These are phyloP conservation scores for Russula emetica DNA, from an alignment of 768 basidiomycete genomes.

Conservation along the genomic window DNA sequence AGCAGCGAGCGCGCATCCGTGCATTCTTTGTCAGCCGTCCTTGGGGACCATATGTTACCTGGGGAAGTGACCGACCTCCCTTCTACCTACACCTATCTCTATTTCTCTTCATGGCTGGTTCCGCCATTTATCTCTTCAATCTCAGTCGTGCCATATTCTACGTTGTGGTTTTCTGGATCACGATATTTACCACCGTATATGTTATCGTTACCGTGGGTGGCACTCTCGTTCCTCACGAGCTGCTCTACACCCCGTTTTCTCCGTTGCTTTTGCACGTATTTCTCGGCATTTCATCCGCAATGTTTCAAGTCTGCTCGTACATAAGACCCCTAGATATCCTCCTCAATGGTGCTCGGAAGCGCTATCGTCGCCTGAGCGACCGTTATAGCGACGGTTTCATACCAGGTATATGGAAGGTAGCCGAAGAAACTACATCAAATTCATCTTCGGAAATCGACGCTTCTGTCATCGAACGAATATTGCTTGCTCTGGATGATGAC, in stretches of 20 bases:
- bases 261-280: background rate
- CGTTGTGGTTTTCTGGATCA: background rate
- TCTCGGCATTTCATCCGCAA: background rate
- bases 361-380: background rate
- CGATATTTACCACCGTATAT: too few species aligned
- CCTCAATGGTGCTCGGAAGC: background rate
- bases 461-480: background rate
- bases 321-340: background rate
- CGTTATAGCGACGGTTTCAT: background rate
- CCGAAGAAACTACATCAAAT: background rate
- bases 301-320: background rate
- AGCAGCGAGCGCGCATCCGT: conserved; percentile 7
- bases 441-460: background rate
- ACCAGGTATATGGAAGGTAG: background rate
- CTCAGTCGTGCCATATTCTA: background rate
- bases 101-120: background rate
- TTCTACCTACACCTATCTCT: background rate
- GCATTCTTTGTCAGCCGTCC: background rate
- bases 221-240: too few species aligned
- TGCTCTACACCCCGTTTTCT: background rate
- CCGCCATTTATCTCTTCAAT: background rate
- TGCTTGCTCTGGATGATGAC: background rate
- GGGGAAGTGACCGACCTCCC: background rate
- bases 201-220: too few species aligned
- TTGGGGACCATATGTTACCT: background rate